These are phyloP conservation scores for Nemania bipapillata DNA, from an alignment of 2,329 filamentous ascomycete species.

Conservation along the genomic window DNA sequence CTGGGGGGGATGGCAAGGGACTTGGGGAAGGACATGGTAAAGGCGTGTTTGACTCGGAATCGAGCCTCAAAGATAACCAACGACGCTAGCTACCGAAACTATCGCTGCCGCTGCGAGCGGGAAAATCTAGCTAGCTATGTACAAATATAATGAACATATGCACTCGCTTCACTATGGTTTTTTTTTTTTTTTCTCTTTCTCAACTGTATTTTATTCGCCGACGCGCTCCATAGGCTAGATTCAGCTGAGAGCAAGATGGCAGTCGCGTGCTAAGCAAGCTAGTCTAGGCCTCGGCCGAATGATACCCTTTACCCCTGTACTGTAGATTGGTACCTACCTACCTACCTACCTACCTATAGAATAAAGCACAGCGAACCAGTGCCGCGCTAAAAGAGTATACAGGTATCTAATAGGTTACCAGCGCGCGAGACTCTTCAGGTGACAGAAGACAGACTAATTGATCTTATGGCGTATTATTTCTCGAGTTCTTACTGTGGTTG, in stretches of 20 bases:
- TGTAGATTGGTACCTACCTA: too few relatives aligned
- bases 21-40: constrained; percentile 39
- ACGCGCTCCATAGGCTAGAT: too few relatives aligned
- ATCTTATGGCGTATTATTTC: not conserved
- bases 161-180: constrained; percentile 14
- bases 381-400: not conserved
- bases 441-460: not conserved
- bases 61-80: constrained; percentile 39
- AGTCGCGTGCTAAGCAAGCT: too few relatives aligned
- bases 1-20: constrained; percentile 38
- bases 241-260: too few relatives aligned
- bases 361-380: not conserved
- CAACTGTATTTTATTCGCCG: too few relatives aligned
- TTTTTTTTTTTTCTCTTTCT: not conserved
- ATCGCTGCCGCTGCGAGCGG: constrained; percentile 12
- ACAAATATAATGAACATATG: constrained; percentile 55
- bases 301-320: too few relatives aligned
- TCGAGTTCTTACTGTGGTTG: not conserved
- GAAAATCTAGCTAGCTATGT: constrained; percentile 45
- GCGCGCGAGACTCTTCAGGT: constrained; percentile 4
- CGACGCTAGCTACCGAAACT: constrained; percentile 25
- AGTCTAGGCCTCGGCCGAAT: too few relatives aligned
- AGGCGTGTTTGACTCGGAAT: constrained; percentile 34
- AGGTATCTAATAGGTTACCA: not conserved
- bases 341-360: too few relatives aligned